phyloP scores from a whole-genome alignment of 768 basidiomycete species.

The Russula dissimulans region DNA sequence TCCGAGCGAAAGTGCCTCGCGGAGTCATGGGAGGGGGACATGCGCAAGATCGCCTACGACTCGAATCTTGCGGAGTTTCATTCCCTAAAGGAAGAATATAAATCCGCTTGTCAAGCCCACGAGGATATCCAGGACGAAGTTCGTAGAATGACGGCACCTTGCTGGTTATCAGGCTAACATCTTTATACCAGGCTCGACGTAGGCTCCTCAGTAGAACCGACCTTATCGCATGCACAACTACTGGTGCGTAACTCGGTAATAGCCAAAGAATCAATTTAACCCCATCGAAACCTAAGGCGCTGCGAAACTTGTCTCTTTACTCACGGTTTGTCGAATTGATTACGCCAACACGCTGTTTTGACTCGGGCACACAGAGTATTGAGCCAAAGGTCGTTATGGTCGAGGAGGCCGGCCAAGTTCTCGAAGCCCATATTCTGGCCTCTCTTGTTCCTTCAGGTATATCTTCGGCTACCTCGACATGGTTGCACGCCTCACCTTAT shows the following conservation, averaged over 20 bases:
- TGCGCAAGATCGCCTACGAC: constrained; percentile 27
- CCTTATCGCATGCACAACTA: constrained; percentile 72
- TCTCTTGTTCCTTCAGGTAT: constrained; percentile 42
- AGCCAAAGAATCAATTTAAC: neutral
- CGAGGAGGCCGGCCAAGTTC: constrained; percentile 76
- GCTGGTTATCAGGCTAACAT: neutral
- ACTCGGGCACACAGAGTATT: constrained; percentile 35
- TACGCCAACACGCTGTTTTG: neutral
- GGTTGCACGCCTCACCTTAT: neutral
- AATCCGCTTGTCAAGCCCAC: constrained; percentile 30
- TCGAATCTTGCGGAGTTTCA: constrained; percentile 36
- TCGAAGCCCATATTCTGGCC: constrained; percentile 67
- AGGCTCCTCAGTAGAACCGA: constrained; percentile 44
- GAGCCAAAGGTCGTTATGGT: constrained; percentile 56
- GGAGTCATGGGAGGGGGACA: constrained; percentile 38
- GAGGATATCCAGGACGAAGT: constrained; percentile 49
- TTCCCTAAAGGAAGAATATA: constrained; percentile 31
- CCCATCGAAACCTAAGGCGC: constrained; percentile 37
- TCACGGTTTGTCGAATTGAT: constrained; percentile 37
- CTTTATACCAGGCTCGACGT: constrained; percentile 39
- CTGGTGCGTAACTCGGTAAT: constrained; percentile 34
- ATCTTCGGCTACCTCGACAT: neutral
- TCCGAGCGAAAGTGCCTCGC: constrained; percentile 40
- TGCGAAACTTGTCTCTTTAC: constrained; percentile 50
- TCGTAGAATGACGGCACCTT: constrained; percentile 11